Conservation (phyloP, 148 eudicot species). For the Chenopodium quinoa region DNA sequence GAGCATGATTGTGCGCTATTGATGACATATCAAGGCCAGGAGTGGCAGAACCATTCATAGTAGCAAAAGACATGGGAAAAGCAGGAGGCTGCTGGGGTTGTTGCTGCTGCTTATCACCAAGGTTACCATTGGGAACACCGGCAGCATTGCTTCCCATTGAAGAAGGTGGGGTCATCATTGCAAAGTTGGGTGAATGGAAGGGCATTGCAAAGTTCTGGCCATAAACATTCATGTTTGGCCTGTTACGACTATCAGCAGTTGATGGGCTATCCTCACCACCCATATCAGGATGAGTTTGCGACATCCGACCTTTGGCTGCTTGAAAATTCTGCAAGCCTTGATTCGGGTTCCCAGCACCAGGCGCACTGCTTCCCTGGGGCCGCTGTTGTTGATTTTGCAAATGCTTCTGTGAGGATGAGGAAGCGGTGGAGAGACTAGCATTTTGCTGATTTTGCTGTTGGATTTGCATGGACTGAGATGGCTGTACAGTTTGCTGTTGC, state of each 20-base stretch:
- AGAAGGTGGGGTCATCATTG: slow-evolving; percentile 54
- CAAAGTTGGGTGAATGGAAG: slow-evolving; percentile 66
- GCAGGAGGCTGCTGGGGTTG: slow-evolving; percentile 64
- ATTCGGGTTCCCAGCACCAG: slow-evolving; percentile 31
- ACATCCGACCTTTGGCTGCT: slow-evolving; percentile 40
- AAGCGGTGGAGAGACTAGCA: slow-evolving; percentile 49
- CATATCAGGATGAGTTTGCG: slow-evolving; percentile 49
- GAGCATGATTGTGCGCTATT: slow-evolving; percentile 60
- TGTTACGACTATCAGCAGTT: slow-evolving; percentile 69
- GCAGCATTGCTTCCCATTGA: slow-evolving; percentile 28
- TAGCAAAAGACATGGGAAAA: slow-evolving; percentile 81
- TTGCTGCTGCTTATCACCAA: slow-evolving; percentile 69
- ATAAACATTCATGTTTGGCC: slow-evolving; percentile 59
- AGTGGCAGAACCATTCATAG: slow-evolving; percentile 50
- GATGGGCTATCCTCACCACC: slow-evolving; percentile 83
- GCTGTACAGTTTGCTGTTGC: slow-evolving; percentile 38
- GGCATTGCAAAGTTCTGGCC: slow-evolving; percentile 73
- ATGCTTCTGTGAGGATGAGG: slow-evolving; percentile 85
- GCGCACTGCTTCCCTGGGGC: slow-evolving; percentile 37
- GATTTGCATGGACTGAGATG: slow-evolving; percentile 43
- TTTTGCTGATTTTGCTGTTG: slow-evolving; percentile 56
- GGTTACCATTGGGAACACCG: slow-evolving; percentile 33
- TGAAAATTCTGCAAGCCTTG: slow-evolving; percentile 56
- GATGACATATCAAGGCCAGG: slow-evolving; percentile 67
- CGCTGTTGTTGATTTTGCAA: slow-evolving; percentile 64